Evolutionary conservation across 306 rosid genomes (phyloP).

Genomic region (Calophaca sinica): DNA sequence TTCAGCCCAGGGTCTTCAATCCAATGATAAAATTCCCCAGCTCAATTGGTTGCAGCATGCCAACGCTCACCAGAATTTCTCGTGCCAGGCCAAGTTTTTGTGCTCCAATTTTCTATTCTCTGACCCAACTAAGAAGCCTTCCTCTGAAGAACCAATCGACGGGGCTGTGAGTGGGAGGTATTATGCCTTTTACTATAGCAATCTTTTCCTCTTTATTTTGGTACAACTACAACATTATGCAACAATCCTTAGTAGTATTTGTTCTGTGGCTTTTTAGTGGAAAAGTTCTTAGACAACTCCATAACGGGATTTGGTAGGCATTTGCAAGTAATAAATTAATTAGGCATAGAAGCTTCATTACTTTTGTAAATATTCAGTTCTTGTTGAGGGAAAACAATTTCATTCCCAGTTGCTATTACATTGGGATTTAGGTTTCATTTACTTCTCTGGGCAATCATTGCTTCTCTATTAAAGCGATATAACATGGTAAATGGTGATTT

Average conservation of each 20-base stretch:
- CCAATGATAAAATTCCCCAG: slow-evolving; percentile 54
- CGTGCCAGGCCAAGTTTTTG: slow-evolving; percentile 59
- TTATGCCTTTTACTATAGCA: slow-evolving; percentile 2
- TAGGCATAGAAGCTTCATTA: neutral
- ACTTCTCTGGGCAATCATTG: neutral
- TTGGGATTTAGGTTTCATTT: slow-evolving; percentile 1
- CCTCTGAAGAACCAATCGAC: slow-evolving; percentile 34
- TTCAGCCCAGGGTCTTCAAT: slow-evolving; percentile 39
- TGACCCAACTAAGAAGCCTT: slow-evolving; percentile 66
- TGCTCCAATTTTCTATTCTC: slow-evolving; percentile 74
- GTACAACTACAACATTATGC: neutral
- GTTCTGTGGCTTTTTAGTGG: neutral
- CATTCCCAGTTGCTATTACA: neutral
- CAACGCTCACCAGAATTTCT: slow-evolving; percentile 68
- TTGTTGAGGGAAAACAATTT: slow-evolving; percentile 24
- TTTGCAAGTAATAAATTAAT: neutral
- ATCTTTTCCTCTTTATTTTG: slow-evolving; percentile 1
- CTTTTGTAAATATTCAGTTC: slow-evolving; percentile 7
- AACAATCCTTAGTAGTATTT: neutral
- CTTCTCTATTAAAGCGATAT: neutral
- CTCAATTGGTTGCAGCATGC: slow-evolving; percentile 72
- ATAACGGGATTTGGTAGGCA: neutral
- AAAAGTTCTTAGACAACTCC: neutral
- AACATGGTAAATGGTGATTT: slow-evolving; percentile 7
- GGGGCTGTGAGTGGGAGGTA: slow-evolving; percentile 49